phyloP scores from a whole-genome alignment of 2,329 filamentous ascomycete genomes.

The Pseudogymnoascus sp. region DNA sequence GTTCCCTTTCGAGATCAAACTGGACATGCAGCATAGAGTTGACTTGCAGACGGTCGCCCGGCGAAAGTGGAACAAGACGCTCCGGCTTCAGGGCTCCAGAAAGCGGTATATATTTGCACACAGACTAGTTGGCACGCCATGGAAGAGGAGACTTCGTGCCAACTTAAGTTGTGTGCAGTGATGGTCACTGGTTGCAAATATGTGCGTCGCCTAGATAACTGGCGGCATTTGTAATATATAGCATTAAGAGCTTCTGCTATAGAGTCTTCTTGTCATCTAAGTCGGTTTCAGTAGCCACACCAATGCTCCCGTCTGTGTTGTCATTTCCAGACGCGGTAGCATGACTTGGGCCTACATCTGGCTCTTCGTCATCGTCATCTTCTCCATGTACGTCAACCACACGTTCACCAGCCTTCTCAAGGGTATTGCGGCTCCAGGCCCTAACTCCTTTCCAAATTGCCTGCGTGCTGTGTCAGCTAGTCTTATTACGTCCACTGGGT shows the following conservation, averaged over 20 bases:
- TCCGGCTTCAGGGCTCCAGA: conserved; percentile 30
- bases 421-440: conserved; percentile 61
- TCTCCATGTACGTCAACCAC: conserved; percentile 73
- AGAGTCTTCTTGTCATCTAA: not conserved
- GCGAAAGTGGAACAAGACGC: conserved; percentile 31
- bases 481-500: not conserved
- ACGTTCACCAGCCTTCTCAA: conserved; percentile 69
- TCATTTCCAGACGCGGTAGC: not conserved
- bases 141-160: conserved; percentile 65
- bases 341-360: conserved; percentile 21
- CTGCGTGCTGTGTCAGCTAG: conserved; percentile 34
- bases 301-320: not conserved
- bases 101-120: conserved; percentile 66
- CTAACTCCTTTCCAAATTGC: conserved; percentile 77
- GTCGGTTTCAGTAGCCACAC: not conserved
- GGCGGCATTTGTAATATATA: not conserved
- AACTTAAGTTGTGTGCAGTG: conserved; percentile 92
- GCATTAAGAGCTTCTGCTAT: not conserved
- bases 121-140: conserved; percentile 94
- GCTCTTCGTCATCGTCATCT: conserved; percentile 46
- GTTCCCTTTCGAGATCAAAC: conserved; percentile 10
- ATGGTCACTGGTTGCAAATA: not conserved
- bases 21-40: conserved; percentile 23
- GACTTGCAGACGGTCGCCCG: conserved; percentile 27
- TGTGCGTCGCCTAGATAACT: not conserved